Evolutionary conservation across 23 red algal species (phyloP), one percentile per base, ranked within the genome.

Genomic region (Pyropia yezoensis): DNA sequence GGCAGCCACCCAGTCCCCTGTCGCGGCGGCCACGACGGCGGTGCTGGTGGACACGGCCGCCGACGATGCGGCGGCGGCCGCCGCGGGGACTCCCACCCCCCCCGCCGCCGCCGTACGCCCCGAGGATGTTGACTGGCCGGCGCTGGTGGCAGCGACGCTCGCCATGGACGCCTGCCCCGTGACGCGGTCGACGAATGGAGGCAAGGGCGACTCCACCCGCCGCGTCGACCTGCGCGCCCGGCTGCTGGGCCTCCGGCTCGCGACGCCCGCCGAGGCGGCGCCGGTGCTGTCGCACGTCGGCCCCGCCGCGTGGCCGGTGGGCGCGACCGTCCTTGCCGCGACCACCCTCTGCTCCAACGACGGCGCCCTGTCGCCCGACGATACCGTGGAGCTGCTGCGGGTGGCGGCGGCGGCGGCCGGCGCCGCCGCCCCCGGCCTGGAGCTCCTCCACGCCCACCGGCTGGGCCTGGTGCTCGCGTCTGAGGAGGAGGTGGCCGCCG

Each of bases 251-350:
- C 68, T 87, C 53, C 54, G 67, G 32, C 4, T 32, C 18, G 82
- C 82, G 8, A 77, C 61, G 17, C 21, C 71, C 19, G 57, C 19
- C 27, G 82, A 87, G 57, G 74, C 73, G 18, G 69, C 59, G 22
- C 82, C 82, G 15, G 72, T 87, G 61, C 68, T 87, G 27, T 58
- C 52, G 6, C 82, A 87, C 59, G 71, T 87, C 49, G 82, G 82
- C 6, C 49, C 56, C 1, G 57, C 59, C 25, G 56, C 61, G 27
- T 87, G 82, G 82, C 64, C 73, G 2, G 18, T 3, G 17, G 57
- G 54, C 18, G 55, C 30, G 14, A 28, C 33, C 17, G 74, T 87
- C 32, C 29, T 87, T 26, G 32, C 51, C 21, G 67, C 65, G 24
- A 54, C 21, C 6, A 60, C 75, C 18, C 65, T 66, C 27, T 47